phyloP scores from a whole-genome alignment of 164 flowering plant species.

The Cinnamomum micranthum region DNA sequence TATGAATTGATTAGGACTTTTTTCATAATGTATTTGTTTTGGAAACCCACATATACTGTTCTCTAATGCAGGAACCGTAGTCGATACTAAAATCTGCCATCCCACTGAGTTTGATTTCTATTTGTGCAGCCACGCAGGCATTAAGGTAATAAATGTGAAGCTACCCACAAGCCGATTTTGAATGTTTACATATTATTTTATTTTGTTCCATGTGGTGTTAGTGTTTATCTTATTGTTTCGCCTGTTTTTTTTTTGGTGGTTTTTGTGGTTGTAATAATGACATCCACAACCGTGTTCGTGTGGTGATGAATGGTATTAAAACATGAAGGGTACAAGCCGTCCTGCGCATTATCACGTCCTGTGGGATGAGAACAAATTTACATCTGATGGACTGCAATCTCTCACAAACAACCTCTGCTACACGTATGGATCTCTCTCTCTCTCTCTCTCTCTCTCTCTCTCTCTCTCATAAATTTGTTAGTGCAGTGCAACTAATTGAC shows the following conservation, averaged over 20 bases:
- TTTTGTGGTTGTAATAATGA: background rate
- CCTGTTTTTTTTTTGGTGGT: background rate
- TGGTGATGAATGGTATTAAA: background rate
- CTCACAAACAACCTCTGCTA: constrained; percentile 53
- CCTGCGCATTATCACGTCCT: constrained; percentile 65
- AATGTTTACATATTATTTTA: background rate
- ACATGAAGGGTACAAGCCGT: constrained; percentile 50
- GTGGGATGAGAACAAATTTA: constrained; percentile 52
- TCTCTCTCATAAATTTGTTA: background rate
- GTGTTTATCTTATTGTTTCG: background rate
- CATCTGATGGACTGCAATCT: constrained; percentile 44
- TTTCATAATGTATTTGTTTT: too few species aligned
- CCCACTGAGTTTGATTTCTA: constrained; percentile 66
- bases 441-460: too few species aligned
- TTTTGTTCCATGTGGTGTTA: background rate
- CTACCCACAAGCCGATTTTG: background rate
- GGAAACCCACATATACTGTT: background rate
- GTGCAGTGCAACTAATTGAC: background rate
- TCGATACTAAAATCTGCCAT: constrained; percentile 60
- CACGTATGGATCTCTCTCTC: constrained; percentile 32
- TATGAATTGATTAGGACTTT: too few species aligned
- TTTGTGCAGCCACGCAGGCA: constrained; percentile 64
- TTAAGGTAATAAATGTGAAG: constrained; percentile 39
- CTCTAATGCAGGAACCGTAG: constrained; percentile 49
- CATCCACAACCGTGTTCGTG: background rate